Evolutionary conservation across 345 rosid species (phyloP).

Genomic region (Erucastrum elatum): DNA sequence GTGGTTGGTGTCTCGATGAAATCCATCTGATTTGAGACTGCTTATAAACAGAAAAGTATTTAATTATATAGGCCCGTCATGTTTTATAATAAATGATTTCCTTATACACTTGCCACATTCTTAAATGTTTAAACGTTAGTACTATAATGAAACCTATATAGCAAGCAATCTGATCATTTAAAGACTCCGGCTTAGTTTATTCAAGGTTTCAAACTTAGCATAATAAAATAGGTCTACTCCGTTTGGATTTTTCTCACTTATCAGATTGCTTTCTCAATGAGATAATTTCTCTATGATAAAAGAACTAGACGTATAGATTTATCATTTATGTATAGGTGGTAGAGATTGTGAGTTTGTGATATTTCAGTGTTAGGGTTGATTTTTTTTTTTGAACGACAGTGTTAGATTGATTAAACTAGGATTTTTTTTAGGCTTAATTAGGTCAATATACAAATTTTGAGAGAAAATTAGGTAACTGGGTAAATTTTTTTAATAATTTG

Average conservation of each 20-base stretch:
- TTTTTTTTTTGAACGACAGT: not conserved
- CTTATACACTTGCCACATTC: constrained; percentile 1
- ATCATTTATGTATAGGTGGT: not conserved
- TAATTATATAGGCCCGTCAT: constrained; percentile 25
- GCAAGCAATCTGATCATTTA: not conserved
- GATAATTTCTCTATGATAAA: not conserved
- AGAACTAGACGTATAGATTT: constrained; percentile 1
- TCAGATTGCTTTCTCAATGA: not conserved
- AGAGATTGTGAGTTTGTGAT: not conserved
- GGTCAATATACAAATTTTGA: too few species aligned
- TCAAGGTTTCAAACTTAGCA: constrained; percentile 14
- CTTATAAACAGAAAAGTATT: not conserved
- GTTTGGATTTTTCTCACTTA: not conserved
- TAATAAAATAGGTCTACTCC: too few species aligned
- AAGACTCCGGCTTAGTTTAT: not conserved
- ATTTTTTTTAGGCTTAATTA: not conserved
- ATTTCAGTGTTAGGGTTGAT: not conserved
- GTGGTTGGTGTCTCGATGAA: constrained; percentile 31
- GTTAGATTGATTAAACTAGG: not conserved
- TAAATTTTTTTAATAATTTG: too few species aligned
- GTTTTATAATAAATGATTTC: constrained; percentile 25
- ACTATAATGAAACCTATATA: not conserved
- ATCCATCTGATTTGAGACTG: constrained; percentile 9
- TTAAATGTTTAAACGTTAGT: not conserved
- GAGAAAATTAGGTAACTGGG: too few species aligned